phyloP scores from a whole-genome alignment of 345 rosid species.

The Triadica sebifera region DNA sequence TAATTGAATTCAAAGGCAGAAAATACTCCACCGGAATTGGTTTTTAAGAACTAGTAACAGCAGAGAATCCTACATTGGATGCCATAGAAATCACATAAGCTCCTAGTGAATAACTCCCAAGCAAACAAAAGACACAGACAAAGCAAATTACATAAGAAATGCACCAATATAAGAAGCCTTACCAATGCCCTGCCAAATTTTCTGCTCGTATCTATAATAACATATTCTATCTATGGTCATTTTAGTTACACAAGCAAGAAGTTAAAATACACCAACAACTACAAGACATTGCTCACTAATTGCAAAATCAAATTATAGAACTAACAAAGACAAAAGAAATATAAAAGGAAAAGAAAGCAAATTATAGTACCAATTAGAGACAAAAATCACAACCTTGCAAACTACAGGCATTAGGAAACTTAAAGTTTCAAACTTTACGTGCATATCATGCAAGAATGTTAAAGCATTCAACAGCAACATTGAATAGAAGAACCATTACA shows the following conservation, averaged over 20 bases:
- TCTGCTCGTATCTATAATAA: background rate
- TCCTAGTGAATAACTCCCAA: slow-evolving; percentile 90
- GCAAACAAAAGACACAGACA: slow-evolving; percentile 18
- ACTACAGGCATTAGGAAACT: no score
- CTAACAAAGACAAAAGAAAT: no score
- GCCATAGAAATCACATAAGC: slow-evolving; percentile 99
- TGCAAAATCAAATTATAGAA: no score
- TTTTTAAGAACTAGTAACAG: slow-evolving; percentile 13
- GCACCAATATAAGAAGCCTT: background rate
- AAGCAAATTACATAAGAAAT: slow-evolving; percentile 2
- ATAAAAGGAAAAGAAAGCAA: no score
- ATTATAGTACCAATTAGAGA: no score
- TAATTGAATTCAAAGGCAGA: background rate
- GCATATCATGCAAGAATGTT: no score
- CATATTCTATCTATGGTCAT: background rate
- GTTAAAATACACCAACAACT: background rate
- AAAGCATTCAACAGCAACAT: no score
- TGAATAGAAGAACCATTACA: no score
- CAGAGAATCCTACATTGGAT: slow-evolving; percentile 61
- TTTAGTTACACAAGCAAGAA: background rate
- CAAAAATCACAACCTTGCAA: no score
- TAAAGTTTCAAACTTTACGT: no score
- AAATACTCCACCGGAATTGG: background rate
- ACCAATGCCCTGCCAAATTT: slow-evolving; percentile 7
- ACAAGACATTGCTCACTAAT: background rate